Evolutionary conservation across 306 rosid species (phyloP).

Genomic region (Lathyrus tuberosus): DNA sequence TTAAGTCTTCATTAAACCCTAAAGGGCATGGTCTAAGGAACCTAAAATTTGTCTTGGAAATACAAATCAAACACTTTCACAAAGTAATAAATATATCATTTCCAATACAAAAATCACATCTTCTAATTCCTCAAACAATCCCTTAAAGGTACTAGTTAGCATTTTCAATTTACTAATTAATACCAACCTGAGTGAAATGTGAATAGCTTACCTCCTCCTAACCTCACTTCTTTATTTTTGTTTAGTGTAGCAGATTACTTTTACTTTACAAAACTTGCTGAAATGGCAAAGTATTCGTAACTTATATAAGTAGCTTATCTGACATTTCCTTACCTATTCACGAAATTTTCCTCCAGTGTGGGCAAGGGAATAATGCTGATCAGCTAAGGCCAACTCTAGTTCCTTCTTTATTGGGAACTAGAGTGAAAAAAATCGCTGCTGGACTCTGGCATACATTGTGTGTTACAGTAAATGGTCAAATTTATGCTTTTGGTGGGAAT

Average conservation of each 20-base stretch:
- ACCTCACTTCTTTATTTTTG: not conserved
- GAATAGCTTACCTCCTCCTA: constrained; percentile 3
- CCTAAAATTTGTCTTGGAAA: no score
- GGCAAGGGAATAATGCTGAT: constrained; percentile 78
- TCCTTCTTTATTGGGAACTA: constrained; percentile 59
- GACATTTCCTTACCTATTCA: not conserved
- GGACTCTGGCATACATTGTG: constrained; percentile 95
- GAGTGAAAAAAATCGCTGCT: constrained; percentile 64
- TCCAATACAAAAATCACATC: no score
- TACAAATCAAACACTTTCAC: no score
- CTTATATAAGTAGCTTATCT: constrained; percentile 10
- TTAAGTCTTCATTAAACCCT: not conserved
- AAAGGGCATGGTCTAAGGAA: not conserved
- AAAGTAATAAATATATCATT: no score
- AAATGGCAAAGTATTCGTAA: not conserved
- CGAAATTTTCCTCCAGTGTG: constrained; percentile 58
- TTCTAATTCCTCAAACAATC: no score
- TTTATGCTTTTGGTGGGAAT: constrained; percentile 85
- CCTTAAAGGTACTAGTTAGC: no score
- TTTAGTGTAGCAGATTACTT: constrained; percentile 6
- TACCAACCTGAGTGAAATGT: constrained; percentile 16
- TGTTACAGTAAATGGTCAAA: constrained; percentile 60
- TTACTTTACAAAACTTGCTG: constrained; percentile 2
- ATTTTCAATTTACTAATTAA: not conserved
- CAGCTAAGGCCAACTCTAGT: constrained; percentile 71